Percentiles rank a stretch among this genome's conserved stretches.
Evolutionary conservation across 1,139 yeast species (phyloP).

Genomic region (Magnusiomyces tetraspermus): DNA sequence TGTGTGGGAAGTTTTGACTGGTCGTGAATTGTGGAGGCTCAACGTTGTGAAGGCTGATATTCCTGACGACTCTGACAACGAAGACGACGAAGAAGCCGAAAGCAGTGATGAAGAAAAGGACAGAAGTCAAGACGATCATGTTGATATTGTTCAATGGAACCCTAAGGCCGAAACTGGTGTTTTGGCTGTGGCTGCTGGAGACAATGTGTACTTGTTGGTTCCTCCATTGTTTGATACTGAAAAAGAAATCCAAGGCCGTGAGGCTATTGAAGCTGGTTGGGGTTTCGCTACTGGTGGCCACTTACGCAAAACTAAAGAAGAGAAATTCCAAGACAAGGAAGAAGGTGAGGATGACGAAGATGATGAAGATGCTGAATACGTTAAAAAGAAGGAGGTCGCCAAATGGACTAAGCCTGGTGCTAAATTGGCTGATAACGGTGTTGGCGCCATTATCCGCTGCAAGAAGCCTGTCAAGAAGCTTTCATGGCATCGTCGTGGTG

Average conservation of each 20-base stretch:
- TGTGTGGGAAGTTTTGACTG: slow-evolving; percentile 92
- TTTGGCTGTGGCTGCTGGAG: slow-evolving; percentile 79
- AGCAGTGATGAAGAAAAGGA: slow-evolving; percentile 48
- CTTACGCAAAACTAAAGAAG: slow-evolving; percentile 34
- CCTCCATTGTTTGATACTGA: slow-evolving; percentile 91
- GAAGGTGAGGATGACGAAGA: slow-evolving; percentile 30
- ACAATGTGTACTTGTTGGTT: slow-evolving; percentile 61
- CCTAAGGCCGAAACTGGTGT: slow-evolving; percentile 66
- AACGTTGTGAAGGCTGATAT: slow-evolving; percentile 35
- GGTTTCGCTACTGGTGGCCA: slow-evolving; percentile 56
- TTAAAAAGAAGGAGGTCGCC: slow-evolving; percentile 51
- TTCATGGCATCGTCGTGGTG: slow-evolving; percentile 97
- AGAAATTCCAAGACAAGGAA: slow-evolving; percentile 17
- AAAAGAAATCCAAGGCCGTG: slow-evolving; percentile 70
- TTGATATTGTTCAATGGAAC: slow-evolving; percentile 84
- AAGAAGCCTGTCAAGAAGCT: slow-evolving; percentile 69
- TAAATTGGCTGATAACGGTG: slow-evolving; percentile 54
- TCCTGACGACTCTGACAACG: slow-evolving; percentile 30
- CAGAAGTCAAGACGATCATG: slow-evolving; percentile 48
- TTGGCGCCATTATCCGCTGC: slow-evolving; percentile 61
- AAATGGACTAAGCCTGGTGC: slow-evolving; percentile 79
- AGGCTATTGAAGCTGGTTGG: slow-evolving; percentile 81
- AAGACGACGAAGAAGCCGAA: slow-evolving; percentile 69
- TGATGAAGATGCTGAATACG: slow-evolving; percentile 29
- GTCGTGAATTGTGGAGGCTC: slow-evolving; percentile 76